Base-by-base conservation (phyloP, 306 rosid species). In the Hippophae rhamnoides region DNA sequence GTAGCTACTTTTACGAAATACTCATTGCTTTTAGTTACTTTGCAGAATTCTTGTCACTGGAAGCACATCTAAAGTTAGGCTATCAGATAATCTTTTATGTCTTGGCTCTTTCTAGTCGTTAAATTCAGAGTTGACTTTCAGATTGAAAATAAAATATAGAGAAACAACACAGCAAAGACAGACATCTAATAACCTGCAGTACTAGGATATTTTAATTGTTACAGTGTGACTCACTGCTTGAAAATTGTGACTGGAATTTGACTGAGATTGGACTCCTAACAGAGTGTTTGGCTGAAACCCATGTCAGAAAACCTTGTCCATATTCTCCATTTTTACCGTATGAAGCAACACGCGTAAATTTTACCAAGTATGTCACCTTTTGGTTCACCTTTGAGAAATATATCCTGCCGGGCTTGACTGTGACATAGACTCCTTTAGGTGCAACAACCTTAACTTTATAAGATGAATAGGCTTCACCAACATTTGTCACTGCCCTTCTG, bases 401-500 rank as follows among this genome's bases (percentile, higher is more conserved):
- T 44, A 89, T 72, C 61, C 56, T 72, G 52, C 58, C 40, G 61
- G 95, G 89, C 6, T 60, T 47, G 61, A 89, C 81, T 43, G 47
- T 76, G 55, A 86, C 81, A 31, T 69, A 56, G 64, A 86, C 84
- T 45, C 78, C 87, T 54, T 65, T 68, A 54, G 97, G 95, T 54
- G 79, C 77, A 0, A 1, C 53, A 31, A 86, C 61, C 41, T 49
- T 40, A 65, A 54, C 81, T 14, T 11, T 70, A 48, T 79, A 84
- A 47, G 76, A 67, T 58, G 89, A 87, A 53, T 61, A 3, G 13
- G 77, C 69, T 14, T 65, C 78, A 5, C 94, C 95, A 10, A 86
- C 95, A 65, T 84, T 84, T 58, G 90, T 86, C 58, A 86, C 78
- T 3, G 95, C 81, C 77, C 94, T 76, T n/a, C 78, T 80, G 79